phyloP scores from a whole-genome alignment of 768 basidiomycete genomes.

The Termitomyces sp. region DNA sequence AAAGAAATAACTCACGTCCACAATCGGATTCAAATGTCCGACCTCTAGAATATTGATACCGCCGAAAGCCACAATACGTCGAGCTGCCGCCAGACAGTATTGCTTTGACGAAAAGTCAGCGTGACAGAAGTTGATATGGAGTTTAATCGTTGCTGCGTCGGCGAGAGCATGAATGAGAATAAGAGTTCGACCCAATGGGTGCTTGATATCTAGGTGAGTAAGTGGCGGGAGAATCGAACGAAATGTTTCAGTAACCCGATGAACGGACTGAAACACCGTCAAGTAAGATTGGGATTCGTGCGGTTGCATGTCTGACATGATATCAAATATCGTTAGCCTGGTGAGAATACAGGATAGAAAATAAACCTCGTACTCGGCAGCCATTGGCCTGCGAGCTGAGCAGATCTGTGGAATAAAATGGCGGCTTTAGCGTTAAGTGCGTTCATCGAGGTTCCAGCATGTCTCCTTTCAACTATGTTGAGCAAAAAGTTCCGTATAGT shows the following conservation, averaged over 20 bases:
- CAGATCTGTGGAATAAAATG: slow-evolving; percentile 53
- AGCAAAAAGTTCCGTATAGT: slow-evolving; percentile 47
- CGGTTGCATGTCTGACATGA: slow-evolving; percentile 30
- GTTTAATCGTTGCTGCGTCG: slow-evolving; percentile 44
- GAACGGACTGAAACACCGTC: slow-evolving; percentile 37
- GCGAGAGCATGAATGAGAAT: slow-evolving; percentile 43
- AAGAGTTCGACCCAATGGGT: slow-evolving; percentile 30
- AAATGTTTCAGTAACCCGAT: slow-evolving; percentile 38
- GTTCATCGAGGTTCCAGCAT: slow-evolving; percentile 29
- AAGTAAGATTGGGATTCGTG: slow-evolving; percentile 37
- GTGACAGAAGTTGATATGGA: slow-evolving; percentile 43
- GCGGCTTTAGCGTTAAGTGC: slow-evolving; percentile 48
- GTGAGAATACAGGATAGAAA: neutral
- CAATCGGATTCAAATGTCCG: slow-evolving; percentile 40
- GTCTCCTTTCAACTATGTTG: slow-evolving; percentile 23
- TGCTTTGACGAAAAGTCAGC: slow-evolving; percentile 35
- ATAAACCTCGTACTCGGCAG: slow-evolving; percentile 28
- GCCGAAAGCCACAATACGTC: slow-evolving; percentile 34
- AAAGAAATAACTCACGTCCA: slow-evolving; percentile 38
- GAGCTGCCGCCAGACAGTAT: slow-evolving; percentile 37
- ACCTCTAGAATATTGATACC: slow-evolving; percentile 32
- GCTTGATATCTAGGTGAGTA: slow-evolving; percentile 23
- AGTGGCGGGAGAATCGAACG: slow-evolving; percentile 28
- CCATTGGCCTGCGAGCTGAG: slow-evolving; percentile 46
- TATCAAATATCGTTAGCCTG: neutral